phyloP scores from a whole-genome alignment of 108 stramenopile species.

The Nannochloropsis gaditana region DNA sequence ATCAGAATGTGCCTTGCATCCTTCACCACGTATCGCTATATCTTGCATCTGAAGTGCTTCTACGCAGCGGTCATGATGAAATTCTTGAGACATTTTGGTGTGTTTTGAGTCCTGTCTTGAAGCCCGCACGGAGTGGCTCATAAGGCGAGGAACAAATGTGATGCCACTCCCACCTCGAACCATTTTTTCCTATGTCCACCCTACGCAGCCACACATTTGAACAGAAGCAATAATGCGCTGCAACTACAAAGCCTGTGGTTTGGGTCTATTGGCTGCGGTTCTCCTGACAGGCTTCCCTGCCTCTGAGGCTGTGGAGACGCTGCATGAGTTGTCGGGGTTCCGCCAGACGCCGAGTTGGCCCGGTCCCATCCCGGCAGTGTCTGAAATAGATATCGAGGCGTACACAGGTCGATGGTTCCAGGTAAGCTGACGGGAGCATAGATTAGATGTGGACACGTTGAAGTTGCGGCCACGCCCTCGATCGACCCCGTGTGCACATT shows the following conservation, averaged over 20 bases:
- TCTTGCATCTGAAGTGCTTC: too few relatives aligned
- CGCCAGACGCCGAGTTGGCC: constrained; percentile 2
- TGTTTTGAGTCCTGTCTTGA: neutral
- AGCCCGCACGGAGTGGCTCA: neutral
- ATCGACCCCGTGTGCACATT: too few relatives aligned
- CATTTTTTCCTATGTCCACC: neutral
- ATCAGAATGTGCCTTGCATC: too few relatives aligned
- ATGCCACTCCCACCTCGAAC: neutral
- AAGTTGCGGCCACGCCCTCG: too few relatives aligned
- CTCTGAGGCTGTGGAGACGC: neutral
- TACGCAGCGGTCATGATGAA: too few relatives aligned
- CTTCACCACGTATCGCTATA: too few relatives aligned
- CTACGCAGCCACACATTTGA: neutral
- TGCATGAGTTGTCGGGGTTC: neutral
- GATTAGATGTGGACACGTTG: neutral
- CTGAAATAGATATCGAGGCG: neutral
- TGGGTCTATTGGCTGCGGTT: too few relatives aligned
- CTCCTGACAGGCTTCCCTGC: neutral
- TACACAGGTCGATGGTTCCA: constrained; percentile 17
- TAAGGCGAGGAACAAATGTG: neutral
- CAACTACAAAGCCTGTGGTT: neutral
- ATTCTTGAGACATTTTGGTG: neutral
- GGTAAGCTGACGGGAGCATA: neutral
- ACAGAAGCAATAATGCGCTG: neutral
- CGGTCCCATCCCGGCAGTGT: neutral